Evolutionary conservation across 2,329 filamentous ascomycete genomes (phyloP), one percentile per base, ranked within the genome.

Genomic region (Talaromyces funiculosus): DNA sequence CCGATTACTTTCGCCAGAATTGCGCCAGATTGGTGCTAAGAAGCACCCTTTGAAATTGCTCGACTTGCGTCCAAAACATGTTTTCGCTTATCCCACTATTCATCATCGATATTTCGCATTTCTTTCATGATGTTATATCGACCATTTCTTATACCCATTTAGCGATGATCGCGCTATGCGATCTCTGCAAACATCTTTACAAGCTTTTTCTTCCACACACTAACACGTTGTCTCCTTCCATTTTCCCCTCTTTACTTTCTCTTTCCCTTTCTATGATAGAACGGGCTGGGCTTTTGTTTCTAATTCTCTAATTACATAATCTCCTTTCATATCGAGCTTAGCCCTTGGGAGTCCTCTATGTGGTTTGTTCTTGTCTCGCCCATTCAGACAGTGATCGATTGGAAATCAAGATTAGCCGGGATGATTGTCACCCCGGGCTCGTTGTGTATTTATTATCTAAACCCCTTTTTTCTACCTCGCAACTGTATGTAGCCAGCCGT

Each of bases 241-340:
- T 29, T 22, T 18, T 49, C 14, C 5, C 14, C 26, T 20, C 37
- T 35, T 37, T 42, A 33, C 26, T 24, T 22, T 35, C 18, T 42
- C 45, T 40, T 51, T 26, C 20, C 55, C 56, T 45, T 59, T 53
- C 22, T 24, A 24, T 42, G 18, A 31, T 9, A 38, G 47, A 40
- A 53, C 26, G 51, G 60, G 57, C 60, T 62, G 56, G 60, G 35
- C 6, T 47, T 57, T 49, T 22, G n/a, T 22, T 53, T 60, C 38
- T 62, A 62, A 62, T 62, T 49, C 60, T 59, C 53, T 62, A 62
- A 59, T 62, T 56, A 37, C 51, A 62, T 55, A 59, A 53, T 53
- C 58, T 38, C 55, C 56, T 43, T 61, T 61, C 49, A 57, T 47
- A 57, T 47, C 40, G 38, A 54, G 60, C 43, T 53, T 47, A 47